Conservation (phyloP, 257 asterid genomes). For the Osmanthus fragrans region DNA sequence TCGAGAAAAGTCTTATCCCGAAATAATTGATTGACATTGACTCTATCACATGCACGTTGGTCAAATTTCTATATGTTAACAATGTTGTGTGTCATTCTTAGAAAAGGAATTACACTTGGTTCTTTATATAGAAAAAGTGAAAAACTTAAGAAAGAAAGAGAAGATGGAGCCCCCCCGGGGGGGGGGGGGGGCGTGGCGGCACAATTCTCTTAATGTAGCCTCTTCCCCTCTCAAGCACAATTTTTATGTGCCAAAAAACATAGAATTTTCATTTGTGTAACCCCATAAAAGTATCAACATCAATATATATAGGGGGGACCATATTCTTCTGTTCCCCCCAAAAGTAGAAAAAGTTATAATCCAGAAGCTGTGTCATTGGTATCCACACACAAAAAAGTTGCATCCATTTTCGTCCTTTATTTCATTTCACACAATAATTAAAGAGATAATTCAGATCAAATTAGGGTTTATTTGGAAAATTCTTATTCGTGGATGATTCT, state of each 20-base stretch:
- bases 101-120: conserved; percentile 24
- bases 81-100: conserved; percentile 24
- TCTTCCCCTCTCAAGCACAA: conserved; percentile 11
- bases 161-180: conserved; percentile 3
- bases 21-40: conserved; percentile 18
- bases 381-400: conserved; percentile 5
- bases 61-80: conserved; percentile 26
- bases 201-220: not conserved
- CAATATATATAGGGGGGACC: conserved; percentile 29
- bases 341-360: conserved; percentile 27
- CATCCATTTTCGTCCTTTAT: conserved; percentile 3
- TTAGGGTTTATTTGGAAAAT: conserved; percentile 18
- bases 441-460: not conserved
- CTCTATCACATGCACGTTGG: conserved; percentile 40
- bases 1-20: not conserved
- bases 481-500: conserved; percentile 7
- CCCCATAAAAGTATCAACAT: conserved; percentile 28
- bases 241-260: conserved; percentile 11
- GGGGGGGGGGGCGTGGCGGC: not conserved
- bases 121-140: conserved; percentile 22
- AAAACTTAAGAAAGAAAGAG: conserved; percentile 14
- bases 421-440: conserved; percentile 19
- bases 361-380: conserved; percentile 6
- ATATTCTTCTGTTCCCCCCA: conserved; percentile 31
- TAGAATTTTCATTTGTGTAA: not conserved